These are phyloP conservation scores for Aspergillus sparsus DNA, from an alignment of 495 filamentous ascomycete genomes.

Conservation along the genomic window DNA sequence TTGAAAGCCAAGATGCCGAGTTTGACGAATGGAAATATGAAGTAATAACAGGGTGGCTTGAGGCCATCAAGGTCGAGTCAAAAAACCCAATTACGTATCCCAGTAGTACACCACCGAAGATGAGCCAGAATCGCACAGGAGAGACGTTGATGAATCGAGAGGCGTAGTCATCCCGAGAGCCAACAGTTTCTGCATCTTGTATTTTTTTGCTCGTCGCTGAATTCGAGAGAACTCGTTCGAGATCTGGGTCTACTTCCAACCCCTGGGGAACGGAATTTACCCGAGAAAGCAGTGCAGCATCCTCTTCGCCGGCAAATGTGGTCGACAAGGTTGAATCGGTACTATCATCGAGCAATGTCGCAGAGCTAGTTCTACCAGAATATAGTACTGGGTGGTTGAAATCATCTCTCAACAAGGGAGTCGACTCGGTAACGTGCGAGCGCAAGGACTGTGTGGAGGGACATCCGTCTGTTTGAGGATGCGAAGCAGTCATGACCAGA, in stretches of 20 bases:
- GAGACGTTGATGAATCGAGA: conserved; percentile 49
- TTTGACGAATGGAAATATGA: conserved; percentile 76
- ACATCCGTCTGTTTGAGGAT: not conserved
- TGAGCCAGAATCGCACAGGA: conserved; percentile 52
- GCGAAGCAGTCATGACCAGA: conserved; percentile 12
- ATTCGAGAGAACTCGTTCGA: conserved; percentile 31
- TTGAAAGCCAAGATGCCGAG: conserved; percentile 78
- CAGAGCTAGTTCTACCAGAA: conserved; percentile 7
- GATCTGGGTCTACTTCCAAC: conserved; percentile 32
- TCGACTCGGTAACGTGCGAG: conserved; percentile 26
- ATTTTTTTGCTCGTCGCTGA: conserved; percentile 16
- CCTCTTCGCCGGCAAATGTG: conserved; percentile 22
- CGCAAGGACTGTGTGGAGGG: conserved; percentile 4
- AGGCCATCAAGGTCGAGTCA: conserved; percentile 79
- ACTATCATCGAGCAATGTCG: conserved; percentile 17
- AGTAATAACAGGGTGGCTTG: conserved; percentile 78
- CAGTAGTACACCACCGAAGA: conserved; percentile 51
- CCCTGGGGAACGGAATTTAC: conserved; percentile 38
- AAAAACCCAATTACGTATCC: conserved; percentile 61
- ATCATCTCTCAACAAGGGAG: conserved; percentile 27
- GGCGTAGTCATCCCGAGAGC: conserved; percentile 27
- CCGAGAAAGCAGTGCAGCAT: conserved; percentile 25
- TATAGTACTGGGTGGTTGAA: conserved; percentile 10
- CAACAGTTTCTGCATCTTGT: conserved; percentile 17
- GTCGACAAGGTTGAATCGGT: conserved; percentile 24